Evolutionary conservation across 352 stramenopile species (phyloP).

Genomic region (Pythium coloratum): DNA sequence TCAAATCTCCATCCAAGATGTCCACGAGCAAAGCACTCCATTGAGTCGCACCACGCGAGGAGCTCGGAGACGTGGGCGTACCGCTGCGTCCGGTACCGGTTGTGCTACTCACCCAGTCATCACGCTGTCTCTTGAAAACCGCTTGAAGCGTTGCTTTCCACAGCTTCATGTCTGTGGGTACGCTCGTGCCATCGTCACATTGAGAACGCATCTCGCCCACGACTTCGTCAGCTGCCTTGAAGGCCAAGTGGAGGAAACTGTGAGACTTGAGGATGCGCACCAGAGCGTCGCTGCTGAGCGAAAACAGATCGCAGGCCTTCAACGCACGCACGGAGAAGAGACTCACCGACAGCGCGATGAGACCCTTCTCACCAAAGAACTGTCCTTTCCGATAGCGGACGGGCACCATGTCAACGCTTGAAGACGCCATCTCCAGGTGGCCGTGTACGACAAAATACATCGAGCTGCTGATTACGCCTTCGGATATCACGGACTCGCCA

Average conservation of each 20-base stretch:
- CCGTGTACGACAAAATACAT: slow-evolving; percentile 69
- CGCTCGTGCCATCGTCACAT: neutral
- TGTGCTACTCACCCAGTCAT: slow-evolving; percentile 15
- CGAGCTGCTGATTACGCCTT: slow-evolving; percentile 42
- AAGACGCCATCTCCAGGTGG: slow-evolving; percentile 29
- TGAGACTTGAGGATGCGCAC: slow-evolving; percentile 24
- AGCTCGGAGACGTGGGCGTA: neutral
- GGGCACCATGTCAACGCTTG: neutral
- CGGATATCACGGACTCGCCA: slow-evolving; percentile 43
- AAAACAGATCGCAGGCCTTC: slow-evolving; percentile 55
- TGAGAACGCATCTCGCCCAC: slow-evolving; percentile 6
- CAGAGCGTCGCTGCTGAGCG: slow-evolving; percentile 31
- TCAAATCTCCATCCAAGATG: slow-evolving; percentile 22
- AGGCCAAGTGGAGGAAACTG: slow-evolving; percentile 13
- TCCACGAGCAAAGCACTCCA: slow-evolving; percentile 27
- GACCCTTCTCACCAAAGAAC: slow-evolving; percentile 50
- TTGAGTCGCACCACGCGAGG: slow-evolving; percentile 8
- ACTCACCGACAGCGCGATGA: slow-evolving; percentile 47
- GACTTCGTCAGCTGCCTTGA: slow-evolving; percentile 19
- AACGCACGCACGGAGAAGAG: slow-evolving; percentile 43
- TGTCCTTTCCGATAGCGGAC: slow-evolving; percentile 36
- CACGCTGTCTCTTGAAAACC: slow-evolving; percentile 3
- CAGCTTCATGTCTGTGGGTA: slow-evolving; percentile 1
- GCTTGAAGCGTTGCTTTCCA: slow-evolving; percentile 16
- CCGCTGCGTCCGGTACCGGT: neutral